These are phyloP conservation scores for Penstemon davidsonii DNA, from an alignment of 257 asterid genomes.

Conservation along the genomic window DNA sequence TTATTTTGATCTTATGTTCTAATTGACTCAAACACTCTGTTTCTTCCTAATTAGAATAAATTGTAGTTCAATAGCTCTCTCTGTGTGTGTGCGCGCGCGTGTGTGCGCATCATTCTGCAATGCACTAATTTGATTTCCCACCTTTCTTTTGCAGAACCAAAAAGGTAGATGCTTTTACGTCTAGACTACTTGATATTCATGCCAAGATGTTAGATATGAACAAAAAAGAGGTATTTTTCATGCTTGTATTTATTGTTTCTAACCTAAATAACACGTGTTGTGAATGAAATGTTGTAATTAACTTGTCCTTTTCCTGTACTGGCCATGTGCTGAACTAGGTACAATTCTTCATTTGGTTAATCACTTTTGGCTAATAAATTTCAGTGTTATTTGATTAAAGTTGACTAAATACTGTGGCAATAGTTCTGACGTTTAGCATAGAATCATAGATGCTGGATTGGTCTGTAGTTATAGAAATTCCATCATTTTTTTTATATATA, in stretches of 20 bases:
- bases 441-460: neutral
- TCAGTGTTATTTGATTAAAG: conserved; percentile 2
- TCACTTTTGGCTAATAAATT: neutral
- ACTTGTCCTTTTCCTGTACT: conserved; percentile 4
- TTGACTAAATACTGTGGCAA: neutral
- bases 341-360: conserved; percentile 2
- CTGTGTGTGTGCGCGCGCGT: neutral
- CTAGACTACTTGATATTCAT: conserved; percentile 62
- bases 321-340: neutral
- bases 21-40: neutral
- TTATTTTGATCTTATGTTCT: conserved; percentile 8
- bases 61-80: neutral
- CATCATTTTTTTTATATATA: neutral
- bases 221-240: conserved; percentile 54
- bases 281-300: conserved; percentile 3
- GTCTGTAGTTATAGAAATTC: neutral
- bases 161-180: conserved; percentile 54
- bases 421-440: neutral
- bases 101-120: neutral
- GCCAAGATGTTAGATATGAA: conserved; percentile 53
- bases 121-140: conserved; percentile 18
- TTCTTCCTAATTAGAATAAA: neutral
- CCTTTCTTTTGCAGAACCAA: conserved; percentile 45
- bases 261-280: neutral
- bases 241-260: conserved; percentile 12